phyloP scores from a whole-genome alignment of 139 green algal species.

The Edaphochlamys debaryana region DNA sequence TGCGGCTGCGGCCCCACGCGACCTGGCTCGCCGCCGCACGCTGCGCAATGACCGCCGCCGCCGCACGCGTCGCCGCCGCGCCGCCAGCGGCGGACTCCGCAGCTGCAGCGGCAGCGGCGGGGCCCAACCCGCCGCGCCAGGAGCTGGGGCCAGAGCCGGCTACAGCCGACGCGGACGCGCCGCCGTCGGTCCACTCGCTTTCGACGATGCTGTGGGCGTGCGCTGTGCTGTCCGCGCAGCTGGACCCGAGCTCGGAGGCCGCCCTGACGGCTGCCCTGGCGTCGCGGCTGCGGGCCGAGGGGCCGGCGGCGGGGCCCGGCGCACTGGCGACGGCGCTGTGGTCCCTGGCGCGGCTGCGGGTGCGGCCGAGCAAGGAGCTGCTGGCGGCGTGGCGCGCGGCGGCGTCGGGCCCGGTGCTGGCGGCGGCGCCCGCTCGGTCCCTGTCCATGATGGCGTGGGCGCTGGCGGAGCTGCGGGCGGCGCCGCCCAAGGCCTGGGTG shows the following conservation, averaged over 20 bases:
- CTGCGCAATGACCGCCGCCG: neutral
- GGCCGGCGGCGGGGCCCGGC: neutral
- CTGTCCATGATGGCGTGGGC: slow-evolving; percentile 32
- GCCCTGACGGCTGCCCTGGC: neutral
- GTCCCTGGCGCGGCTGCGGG: neutral
- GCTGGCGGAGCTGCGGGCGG: slow-evolving; percentile 25
- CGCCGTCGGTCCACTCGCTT: neutral
- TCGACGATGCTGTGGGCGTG: slow-evolving; percentile 24
- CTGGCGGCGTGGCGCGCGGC: neutral
- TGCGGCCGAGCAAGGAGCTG: neutral
- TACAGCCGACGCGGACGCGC: neutral
- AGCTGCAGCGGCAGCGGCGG: neutral
- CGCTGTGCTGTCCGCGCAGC: neutral
- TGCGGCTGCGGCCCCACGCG: slow-evolving; percentile 21
- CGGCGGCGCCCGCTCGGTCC: neutral
- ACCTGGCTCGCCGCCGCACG: slow-evolving; percentile 2
- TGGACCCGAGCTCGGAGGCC: neutral
- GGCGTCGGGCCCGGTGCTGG: neutral
- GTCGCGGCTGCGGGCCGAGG: neutral
- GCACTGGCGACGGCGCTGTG: slow-evolving; percentile 15
- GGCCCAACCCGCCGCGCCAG: too few species aligned
- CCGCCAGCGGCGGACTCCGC: neutral
- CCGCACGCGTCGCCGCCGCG: too few species aligned
- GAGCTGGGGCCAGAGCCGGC: neutral
- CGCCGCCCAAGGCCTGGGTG: neutral